Base-by-base conservation (phyloP, 345 rosid genomes). In the Turritis glabra region DNA sequence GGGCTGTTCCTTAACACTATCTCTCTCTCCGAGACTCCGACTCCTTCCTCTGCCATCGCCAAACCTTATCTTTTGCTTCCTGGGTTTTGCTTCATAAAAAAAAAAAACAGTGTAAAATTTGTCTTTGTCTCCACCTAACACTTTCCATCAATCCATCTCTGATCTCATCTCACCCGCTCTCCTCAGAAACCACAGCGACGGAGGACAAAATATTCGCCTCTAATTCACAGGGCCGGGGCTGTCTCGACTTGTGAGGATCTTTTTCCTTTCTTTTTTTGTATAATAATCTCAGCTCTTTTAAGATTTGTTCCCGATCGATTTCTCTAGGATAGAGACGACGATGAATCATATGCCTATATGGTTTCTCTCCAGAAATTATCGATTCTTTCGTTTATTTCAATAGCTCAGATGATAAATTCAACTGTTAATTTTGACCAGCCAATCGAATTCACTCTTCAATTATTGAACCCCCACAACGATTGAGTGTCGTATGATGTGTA, bases 161-260 rank as follows among this genome's bases (percentile, higher is more conserved):
- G n/a, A n/a, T 69, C 32, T n/a, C 41, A 23, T 69, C 61, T 38
- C 64, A 61, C 62, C 74, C 69, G 37, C 5, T 76, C 66, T 55
- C 80, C 56, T 54, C 56, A 71, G 79, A 51, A 35, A 33, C 17
- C 51, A 35, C 6, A 43, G 17, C 41, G 29, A 50, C 75, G 75
- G 53, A 54, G 5, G 77, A 73, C 46, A 13, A 23, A n/a, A 19
- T 10, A 12, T 44, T 29, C 8, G 47, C 61, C 58, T 62, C 41
- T 76, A 66, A 40, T 69, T 35, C 41, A n/a, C n/a, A n/a, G n/a
- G n/a, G n/a, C n/a, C n/a, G n/a, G n/a, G n/a, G n/a, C n/a, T n/a
- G 0, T 69, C 75, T 76, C 76, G 25, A 71, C 15, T 57, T 64
- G 80, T 77, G 46, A 70, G 80, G 32, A 56, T 58, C 52, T 9